Evolutionary conservation across 2,329 filamentous ascomycete genomes (phyloP).

Genomic region (Anthostomella pinea): DNA sequence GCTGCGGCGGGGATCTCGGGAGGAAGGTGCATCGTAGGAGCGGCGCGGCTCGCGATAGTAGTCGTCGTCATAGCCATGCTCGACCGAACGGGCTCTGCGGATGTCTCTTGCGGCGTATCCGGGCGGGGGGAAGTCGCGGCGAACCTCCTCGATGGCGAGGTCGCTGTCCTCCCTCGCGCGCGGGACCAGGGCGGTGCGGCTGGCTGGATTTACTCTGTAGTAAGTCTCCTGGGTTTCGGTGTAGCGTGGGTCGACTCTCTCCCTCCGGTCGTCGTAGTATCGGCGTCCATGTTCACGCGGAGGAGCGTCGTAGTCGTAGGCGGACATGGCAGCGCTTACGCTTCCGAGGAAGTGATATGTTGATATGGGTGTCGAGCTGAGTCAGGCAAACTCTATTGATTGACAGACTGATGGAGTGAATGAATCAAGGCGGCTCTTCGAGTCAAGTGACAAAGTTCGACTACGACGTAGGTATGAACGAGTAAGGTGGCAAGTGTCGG

Average conservation of each 20-base stretch:
- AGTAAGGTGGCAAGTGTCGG: slow-evolving; percentile 5
- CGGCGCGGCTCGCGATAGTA: slow-evolving; percentile 52
- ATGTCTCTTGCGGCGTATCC: slow-evolving; percentile 50
- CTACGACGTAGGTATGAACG: slow-evolving; percentile 1
- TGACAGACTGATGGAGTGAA: background rate
- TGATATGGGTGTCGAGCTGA: background rate
- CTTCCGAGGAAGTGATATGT: too few relatives aligned
- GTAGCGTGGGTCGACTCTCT: slow-evolving; percentile 52
- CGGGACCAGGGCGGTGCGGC: slow-evolving; percentile 50
- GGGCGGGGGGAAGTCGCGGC: slow-evolving; percentile 78
- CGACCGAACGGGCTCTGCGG: slow-evolving; percentile 63
- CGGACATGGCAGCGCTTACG: slow-evolving; percentile 37
- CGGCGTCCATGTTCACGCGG: slow-evolving; percentile 46
- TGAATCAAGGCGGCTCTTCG: slow-evolving; percentile 10
- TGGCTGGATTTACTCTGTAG: slow-evolving; percentile 42
- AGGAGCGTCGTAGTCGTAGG: slow-evolving; percentile 54
- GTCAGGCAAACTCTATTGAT: slow-evolving; percentile 4
- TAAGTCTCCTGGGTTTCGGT: slow-evolving; percentile 51
- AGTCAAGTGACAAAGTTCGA: too few relatives aligned
- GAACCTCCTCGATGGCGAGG: slow-evolving; percentile 75
- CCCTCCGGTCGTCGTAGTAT: slow-evolving; percentile 52
- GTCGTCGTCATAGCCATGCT: slow-evolving; percentile 58
- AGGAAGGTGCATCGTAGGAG: slow-evolving; percentile 19
- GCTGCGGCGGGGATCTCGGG: slow-evolving; percentile 41
- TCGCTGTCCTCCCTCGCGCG: slow-evolving; percentile 69